These are phyloP conservation scores for Pezicula carpinea DNA, from an alignment of 2,329 filamentous ascomycete genomes.

Conservation along the genomic window DNA sequence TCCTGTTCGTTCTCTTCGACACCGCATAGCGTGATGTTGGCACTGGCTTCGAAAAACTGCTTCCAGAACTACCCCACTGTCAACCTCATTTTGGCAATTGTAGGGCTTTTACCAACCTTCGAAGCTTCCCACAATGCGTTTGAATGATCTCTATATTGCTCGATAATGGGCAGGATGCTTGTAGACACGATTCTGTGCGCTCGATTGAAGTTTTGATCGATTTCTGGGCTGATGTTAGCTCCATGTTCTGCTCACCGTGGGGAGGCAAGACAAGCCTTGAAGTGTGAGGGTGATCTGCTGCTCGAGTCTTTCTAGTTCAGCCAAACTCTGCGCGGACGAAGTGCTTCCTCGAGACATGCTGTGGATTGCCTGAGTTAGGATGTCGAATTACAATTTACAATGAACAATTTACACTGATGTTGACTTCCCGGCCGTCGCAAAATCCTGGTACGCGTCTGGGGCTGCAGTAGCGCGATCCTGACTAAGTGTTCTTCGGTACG, in stretches of 20 bases:
- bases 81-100: slow-evolving; percentile 1
- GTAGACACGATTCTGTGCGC: slow-evolving; percentile 94
- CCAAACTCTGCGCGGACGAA: slow-evolving; percentile 54
- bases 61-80: slow-evolving; percentile 79
- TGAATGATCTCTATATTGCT: slow-evolving; percentile 93
- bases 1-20: slow-evolving; percentile 76
- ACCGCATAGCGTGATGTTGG: slow-evolving; percentile 91
- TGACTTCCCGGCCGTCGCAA: background rate
- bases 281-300: slow-evolving; percentile 95
- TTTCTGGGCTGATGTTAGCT: slow-evolving; percentile 55
- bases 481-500: background rate
- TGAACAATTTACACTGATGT: background rate
- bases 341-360: slow-evolving; percentile 24
- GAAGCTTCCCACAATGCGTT: slow-evolving; percentile 94
- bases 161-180: slow-evolving; percentile 87
- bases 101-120: slow-evolving; percentile 54
- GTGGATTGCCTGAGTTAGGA: background rate
- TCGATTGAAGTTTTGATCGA: slow-evolving; percentile 96
- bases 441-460: background rate
- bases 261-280: slow-evolving; percentile 57
- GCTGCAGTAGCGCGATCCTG: background rate
- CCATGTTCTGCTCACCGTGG: background rate
- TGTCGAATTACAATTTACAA: no score
- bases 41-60: slow-evolving; percentile 98
- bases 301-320: slow-evolving; percentile 92